phyloP scores from a whole-genome alignment of 768 basidiomycete species.

The Tylopilus felleus region DNA sequence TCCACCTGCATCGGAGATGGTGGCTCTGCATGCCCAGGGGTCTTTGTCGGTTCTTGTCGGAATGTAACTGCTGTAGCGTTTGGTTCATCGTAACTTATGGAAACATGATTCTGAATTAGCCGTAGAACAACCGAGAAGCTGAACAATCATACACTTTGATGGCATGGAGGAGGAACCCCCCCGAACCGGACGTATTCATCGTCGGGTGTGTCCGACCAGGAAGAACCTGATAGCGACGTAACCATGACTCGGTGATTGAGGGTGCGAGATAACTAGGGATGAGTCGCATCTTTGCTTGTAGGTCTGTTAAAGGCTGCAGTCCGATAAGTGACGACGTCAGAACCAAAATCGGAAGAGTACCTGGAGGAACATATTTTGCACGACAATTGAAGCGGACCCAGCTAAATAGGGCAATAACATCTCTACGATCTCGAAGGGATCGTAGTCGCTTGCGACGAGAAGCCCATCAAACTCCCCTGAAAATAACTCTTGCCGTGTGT shows the following conservation, averaged over 20 bases:
- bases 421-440: slow-evolving; percentile 77
- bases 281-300: slow-evolving; percentile 67
- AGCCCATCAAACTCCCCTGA: slow-evolving; percentile 89
- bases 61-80: slow-evolving; percentile 51
- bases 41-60: slow-evolving; percentile 38
- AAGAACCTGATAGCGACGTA: slow-evolving; percentile 90
- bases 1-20: slow-evolving; percentile 18
- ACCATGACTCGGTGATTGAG: slow-evolving; percentile 80
- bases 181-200: slow-evolving; percentile 87
- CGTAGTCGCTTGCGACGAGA: slow-evolving; percentile 79
- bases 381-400: slow-evolving; percentile 83
- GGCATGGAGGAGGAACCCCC: slow-evolving; percentile 81
- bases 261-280: slow-evolving; percentile 70
- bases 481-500: slow-evolving; percentile 77
- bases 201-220: slow-evolving; percentile 95
- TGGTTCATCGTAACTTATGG: slow-evolving; percentile 60
- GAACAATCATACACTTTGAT: slow-evolving; percentile 69
- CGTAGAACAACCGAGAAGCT: neutral
- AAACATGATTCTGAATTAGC: slow-evolving; percentile 1
- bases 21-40: neutral
- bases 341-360: slow-evolving; percentile 35
- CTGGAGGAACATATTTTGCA: slow-evolving; percentile 81
- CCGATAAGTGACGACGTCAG: slow-evolving; percentile 6
- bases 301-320: slow-evolving; percentile 66
- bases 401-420: slow-evolving; percentile 70